Conservation (phyloP, 495 filamentous ascomycete genomes). For the Podospora anserina region DNA sequence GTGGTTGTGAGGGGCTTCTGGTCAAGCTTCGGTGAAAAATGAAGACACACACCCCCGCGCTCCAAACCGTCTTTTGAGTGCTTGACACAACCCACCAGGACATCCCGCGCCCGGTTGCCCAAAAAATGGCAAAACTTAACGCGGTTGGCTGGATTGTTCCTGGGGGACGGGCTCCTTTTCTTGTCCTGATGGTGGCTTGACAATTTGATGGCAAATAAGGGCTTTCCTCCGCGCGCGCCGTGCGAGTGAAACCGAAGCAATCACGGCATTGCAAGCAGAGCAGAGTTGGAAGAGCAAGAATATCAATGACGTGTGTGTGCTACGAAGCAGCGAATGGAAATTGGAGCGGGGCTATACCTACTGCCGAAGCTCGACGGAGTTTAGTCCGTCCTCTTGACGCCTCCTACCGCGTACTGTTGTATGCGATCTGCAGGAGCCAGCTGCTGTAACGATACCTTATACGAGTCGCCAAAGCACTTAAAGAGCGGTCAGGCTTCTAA, state of each 20-base stretch:
- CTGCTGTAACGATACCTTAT: neutral
- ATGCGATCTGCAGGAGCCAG: neutral
- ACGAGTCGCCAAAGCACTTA: neutral
- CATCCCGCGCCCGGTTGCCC: constrained; percentile 12
- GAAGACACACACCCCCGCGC: neutral
- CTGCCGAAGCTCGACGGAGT: neutral
- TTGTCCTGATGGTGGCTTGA: constrained; percentile 3
- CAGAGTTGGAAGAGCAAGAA: neutral
- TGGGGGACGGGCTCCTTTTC: neutral
- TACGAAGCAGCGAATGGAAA: neutral
- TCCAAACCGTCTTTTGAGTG: neutral
- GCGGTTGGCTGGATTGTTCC: constrained; percentile 12
- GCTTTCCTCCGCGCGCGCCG: neutral
- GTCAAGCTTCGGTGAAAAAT: neutral
- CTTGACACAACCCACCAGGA: neutral
- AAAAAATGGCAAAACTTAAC: constrained; percentile 10
- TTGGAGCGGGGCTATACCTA: neutral
- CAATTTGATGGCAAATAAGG: constrained; percentile 5
- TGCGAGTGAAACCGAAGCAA: neutral
- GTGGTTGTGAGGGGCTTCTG: neutral
- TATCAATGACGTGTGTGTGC: too few relatives aligned
- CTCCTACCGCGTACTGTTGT: neutral
- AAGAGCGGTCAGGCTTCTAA: neutral
- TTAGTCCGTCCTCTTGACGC: neutral
- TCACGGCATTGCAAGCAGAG: too few relatives aligned